Evolutionary conservation across 345 rosid genomes (phyloP).

Genomic region (Eucalyptus regnans): DNA sequence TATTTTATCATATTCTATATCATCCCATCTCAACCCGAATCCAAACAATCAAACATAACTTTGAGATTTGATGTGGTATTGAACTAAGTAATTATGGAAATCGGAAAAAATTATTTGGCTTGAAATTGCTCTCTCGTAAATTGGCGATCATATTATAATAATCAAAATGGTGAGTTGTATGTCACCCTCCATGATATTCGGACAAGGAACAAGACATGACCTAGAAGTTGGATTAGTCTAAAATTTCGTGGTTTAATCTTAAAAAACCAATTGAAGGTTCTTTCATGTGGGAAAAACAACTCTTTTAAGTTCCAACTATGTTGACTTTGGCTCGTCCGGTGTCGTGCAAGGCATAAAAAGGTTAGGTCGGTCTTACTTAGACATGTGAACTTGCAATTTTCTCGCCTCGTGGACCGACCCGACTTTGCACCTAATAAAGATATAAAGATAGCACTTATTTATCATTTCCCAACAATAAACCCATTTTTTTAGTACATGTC

Average conservation of each 20-base stretch:
- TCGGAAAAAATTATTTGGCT: neutral
- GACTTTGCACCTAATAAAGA: neutral
- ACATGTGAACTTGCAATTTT: neutral
- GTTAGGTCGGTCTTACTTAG: neutral
- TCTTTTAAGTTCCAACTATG: neutral
- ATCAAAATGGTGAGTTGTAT: neutral
- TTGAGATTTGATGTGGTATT: neutral
- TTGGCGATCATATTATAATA: accelerated
- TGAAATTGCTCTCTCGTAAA: neutral
- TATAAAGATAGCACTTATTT: neutral
- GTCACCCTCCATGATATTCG: neutral
- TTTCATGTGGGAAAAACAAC: neutral
- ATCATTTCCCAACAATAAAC: neutral
- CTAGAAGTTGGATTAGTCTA: neutral
- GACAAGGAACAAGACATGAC: neutral
- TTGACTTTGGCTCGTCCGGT: neutral
- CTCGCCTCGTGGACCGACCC: neutral
- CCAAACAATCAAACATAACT: accelerated
- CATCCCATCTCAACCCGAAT: neutral
- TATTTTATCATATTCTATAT: neutral
- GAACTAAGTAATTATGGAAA: neutral
- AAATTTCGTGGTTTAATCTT: neutral
- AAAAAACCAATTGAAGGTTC: neutral
- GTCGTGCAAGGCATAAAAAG: neutral
- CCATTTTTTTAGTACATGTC: neutral